Conservation (phyloP, 2,329 filamentous ascomycete genomes). For the Tolypocladium pustulatum region DNA sequence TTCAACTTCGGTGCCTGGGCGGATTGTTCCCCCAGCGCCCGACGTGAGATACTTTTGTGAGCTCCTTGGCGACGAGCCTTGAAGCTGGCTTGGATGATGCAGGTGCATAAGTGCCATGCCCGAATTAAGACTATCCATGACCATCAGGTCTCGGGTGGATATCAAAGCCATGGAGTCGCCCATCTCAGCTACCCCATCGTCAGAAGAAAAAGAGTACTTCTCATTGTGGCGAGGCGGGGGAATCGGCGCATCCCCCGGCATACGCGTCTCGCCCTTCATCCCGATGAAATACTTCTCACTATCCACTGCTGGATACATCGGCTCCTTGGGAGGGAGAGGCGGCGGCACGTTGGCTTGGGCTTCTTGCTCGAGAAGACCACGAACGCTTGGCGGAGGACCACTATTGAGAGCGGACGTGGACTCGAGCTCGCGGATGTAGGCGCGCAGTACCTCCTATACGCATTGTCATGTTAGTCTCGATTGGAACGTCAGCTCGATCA, state of each 20-base stretch:
- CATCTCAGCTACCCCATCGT: conserved; percentile 20
- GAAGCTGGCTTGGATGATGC: conserved; percentile 20
- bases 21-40: conserved; percentile 17
- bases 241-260: conserved; percentile 20
- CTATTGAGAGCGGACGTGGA: conserved; percentile 32
- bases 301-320: conserved; percentile 17
- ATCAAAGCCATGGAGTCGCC: conserved; percentile 35
- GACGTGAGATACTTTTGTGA: conserved; percentile 23
- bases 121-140: conserved; percentile 30
- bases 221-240: conserved; percentile 17
- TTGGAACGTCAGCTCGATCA: not conserved
- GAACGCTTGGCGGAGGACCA: conserved; percentile 36
- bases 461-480: not conserved
- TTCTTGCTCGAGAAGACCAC: conserved; percentile 40
- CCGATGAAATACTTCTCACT: conserved; percentile 31
- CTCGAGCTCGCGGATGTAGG: conserved; percentile 51
- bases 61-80: conserved; percentile 24
- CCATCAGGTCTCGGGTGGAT: conserved; percentile 43
- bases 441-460: conserved; percentile 43
- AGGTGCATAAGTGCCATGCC: conserved; percentile 32
- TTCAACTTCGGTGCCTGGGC: conserved; percentile 11
- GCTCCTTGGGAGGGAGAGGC: conserved; percentile 7
- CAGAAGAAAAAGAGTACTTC: conserved; percentile 25
- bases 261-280: conserved; percentile 26
- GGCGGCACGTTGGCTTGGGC: conserved; percentile 14